These are phyloP conservation scores for Cladosporium cucumerinum DNA, from an alignment of 2,329 filamentous ascomycete genomes.

Conservation along the genomic window DNA sequence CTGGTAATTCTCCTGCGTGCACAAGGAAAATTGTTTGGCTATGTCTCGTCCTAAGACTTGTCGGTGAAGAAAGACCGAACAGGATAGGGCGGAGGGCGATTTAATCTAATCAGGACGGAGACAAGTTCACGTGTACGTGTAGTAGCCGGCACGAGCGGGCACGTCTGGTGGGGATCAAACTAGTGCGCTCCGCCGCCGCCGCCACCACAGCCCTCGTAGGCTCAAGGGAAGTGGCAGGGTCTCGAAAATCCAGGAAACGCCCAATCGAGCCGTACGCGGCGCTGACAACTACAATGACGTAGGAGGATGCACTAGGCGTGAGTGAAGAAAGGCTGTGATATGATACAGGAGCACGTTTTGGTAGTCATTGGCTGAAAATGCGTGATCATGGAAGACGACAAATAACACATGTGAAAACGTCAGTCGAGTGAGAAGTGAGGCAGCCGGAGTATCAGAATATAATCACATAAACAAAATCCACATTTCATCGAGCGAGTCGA, in stretches of 20 bases:
- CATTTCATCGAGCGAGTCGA: slow-evolving; percentile 17
- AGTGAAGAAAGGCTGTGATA: not conserved
- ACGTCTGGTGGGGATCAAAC: not conserved
- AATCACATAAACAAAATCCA: slow-evolving; percentile 20
- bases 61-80: not conserved
- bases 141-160: not conserved
- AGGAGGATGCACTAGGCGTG: not conserved
- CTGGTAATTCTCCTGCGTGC: not conserved
- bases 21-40: not conserved
- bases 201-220: not conserved
- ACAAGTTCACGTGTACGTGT: slow-evolving; percentile 1
- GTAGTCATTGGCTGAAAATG: not conserved
- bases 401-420: not conserved
- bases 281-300: slow-evolving; percentile 4
- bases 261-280: not conserved
- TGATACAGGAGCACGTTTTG: not conserved
- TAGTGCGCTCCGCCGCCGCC: not conserved
- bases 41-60: not conserved
- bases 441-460: not conserved
- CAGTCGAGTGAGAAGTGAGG: not conserved
- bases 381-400: too few relatives aligned
- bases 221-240: not conserved
- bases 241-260: not conserved
- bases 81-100: not conserved
- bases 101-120: not conserved